Evolutionary conservation across 768 basidiomycete species (phyloP), one percentile per base, ranked within the genome.

Genomic region (Pulveroboletus ravenelii): DNA sequence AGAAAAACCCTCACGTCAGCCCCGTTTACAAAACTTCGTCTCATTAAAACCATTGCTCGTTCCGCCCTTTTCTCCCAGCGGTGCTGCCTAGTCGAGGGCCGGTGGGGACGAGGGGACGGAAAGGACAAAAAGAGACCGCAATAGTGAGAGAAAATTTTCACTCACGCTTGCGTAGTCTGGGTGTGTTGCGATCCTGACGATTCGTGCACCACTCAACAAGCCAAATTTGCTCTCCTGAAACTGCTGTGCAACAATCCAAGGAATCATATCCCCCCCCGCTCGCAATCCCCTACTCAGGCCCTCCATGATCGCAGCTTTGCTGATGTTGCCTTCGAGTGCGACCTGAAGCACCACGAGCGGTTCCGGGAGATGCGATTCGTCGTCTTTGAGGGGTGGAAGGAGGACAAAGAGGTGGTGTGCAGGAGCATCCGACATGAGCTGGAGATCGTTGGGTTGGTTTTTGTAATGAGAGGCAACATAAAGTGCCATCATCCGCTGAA

Each of bases 401-500:
- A 99, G 80, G 1, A 99, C 96, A 57, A 98, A 99, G 13, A 99
- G 78, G 61, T 94, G 91, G 64, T 98, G 95, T 1, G 93, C 94
- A 0, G 96, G 96, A 1, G 96, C 96, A 60, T 99, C 96, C 10
- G 88, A 90, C 68, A 98, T 81, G 45, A 99, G 79, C 67, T 98
- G 95, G n/a, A 99, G 77, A 66, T 99, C 96, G 65, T 99, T 98
- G 17, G 96, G 96, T 63, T 94, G 91, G 69, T 98, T 99, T 71
- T 99, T 99, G 75, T 99, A 99, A 66, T 99, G 96, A 45, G 87
- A 89, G 1, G 96, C 91, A 45, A 98, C 95, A 68, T 97, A 99
- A 2, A 98, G 77, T 15, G 91, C 86, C 93, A 97, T 96, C 87
- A 98, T 93, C 32, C 94, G 82, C 70, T 99, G 96, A 27, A 99